These are phyloP conservation scores for Eucalyptus coolabah DNA, from an alignment of 345 rosid species.

Conservation along the genomic window DNA sequence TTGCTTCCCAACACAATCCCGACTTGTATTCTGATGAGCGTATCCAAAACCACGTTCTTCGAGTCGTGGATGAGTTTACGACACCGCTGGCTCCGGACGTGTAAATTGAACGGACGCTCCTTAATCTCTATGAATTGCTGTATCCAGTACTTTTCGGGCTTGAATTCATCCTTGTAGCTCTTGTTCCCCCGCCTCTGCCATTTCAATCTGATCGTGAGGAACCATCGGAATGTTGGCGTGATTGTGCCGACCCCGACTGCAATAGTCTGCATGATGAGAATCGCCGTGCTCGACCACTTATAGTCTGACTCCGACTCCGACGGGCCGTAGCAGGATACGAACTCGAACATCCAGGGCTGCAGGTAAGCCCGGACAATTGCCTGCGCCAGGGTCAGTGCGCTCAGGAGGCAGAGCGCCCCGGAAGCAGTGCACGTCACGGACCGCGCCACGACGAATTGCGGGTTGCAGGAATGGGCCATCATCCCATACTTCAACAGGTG, in stretches of 20 bases:
- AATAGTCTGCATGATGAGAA: slow-evolving; percentile 44
- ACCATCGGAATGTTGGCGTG: slow-evolving; percentile 68
- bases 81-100: slow-evolving; percentile 12
- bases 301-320: slow-evolving; percentile 71
- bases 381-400: slow-evolving; percentile 42
- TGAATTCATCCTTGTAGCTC: slow-evolving; percentile 10
- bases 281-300: slow-evolving; percentile 54
- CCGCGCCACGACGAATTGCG: slow-evolving; percentile 72
- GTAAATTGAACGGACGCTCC: slow-evolving; percentile 34
- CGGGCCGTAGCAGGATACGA: too few species aligned
- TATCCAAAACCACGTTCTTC: not conserved
- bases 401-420: slow-evolving; percentile 59
- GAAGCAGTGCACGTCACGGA: slow-evolving; percentile 77
- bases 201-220: slow-evolving; percentile 44
- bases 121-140: slow-evolving; percentile 49
- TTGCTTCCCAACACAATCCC: slow-evolving; percentile 65
- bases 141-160: slow-evolving; percentile 59
- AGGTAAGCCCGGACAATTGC: slow-evolving; percentile 32
- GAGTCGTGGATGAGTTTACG: slow-evolving; percentile 29
- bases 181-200: slow-evolving; percentile 34
- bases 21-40: slow-evolving; percentile 14
- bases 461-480: slow-evolving; percentile 85
- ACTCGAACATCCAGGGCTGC: rapidly evolving
- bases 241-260: slow-evolving; percentile 60
- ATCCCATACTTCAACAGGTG: slow-evolving; percentile 64